Conservation (phyloP, 805 yeast genomes). For the Kodamaea lidongshanica region DNA sequence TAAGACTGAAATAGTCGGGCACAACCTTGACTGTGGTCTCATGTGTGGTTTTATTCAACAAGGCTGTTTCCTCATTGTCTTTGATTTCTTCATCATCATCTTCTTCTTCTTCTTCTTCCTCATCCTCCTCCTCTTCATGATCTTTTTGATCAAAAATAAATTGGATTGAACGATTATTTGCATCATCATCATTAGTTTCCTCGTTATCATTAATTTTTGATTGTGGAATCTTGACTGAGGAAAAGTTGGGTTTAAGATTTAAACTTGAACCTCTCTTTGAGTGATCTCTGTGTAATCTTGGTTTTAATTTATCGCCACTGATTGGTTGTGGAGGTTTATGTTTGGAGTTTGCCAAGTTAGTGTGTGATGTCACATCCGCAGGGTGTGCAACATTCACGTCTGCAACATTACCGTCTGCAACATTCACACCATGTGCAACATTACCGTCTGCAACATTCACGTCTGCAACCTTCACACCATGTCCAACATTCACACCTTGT, state of each 20-base stretch:
- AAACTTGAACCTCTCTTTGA: too few relatives aligned
- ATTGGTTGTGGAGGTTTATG: too few relatives aligned
- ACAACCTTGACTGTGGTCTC: conserved; percentile 1
- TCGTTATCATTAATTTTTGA: conserved; percentile 64
- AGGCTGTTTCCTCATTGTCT: conserved; percentile 13
- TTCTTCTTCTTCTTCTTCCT: conserved; percentile 17
- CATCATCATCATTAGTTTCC: conserved; percentile 36
- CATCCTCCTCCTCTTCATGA: conserved; percentile 16
- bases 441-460: too few relatives aligned
- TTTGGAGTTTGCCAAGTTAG: too few relatives aligned
- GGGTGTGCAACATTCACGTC: too few relatives aligned
- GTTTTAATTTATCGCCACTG: background rate
- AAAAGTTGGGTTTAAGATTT: conserved; percentile 53
- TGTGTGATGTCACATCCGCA: too few relatives aligned
- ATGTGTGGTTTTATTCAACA: conserved; percentile 3
- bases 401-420: too few relatives aligned
- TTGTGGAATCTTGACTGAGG: conserved; percentile 66
- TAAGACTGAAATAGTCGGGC: conserved; percentile 4
- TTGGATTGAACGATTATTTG: conserved; percentile 50
- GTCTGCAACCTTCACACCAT: too few relatives aligned
- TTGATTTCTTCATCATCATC: conserved; percentile 26
- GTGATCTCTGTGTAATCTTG: background rate
- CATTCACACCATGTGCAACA: too few relatives aligned
- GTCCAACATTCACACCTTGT: background rate
- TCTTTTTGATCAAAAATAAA: conserved; percentile 44